A percentile compares a stretch with the other conserved stretches of the same genome.
Conservation (phyloP, 768 basidiomycete genomes). For the Leucosporidium yakuticum region DNA sequence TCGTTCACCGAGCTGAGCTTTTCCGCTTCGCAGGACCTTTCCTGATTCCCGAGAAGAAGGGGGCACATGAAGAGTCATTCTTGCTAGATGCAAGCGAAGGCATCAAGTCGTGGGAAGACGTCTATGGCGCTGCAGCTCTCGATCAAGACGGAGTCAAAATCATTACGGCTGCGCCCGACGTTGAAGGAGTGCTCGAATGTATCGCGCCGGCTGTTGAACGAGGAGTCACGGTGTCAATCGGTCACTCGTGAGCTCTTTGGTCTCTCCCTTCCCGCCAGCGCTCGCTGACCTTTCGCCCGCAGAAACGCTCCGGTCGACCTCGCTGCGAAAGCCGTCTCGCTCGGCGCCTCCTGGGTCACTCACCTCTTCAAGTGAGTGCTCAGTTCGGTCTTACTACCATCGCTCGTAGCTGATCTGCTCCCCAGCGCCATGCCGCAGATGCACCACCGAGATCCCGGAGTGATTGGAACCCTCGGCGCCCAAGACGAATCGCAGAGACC, state of each 20-base stretch:
- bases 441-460: conserved; percentile 84
- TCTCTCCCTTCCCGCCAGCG: too few relatives aligned
- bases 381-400: conserved; percentile 62
- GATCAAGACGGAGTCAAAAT: conserved; percentile 59
- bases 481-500: conserved; percentile 55
- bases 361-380: conserved; percentile 33
- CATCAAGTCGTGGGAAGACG: conserved; percentile 61
- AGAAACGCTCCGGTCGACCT: background rate
- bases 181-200: conserved; percentile 70
- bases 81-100: conserved; percentile 54
- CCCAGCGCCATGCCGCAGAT: conserved; percentile 91
- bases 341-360: conserved; percentile 6
- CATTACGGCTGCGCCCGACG: conserved; percentile 80
- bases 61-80: background rate
- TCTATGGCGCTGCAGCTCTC: conserved; percentile 65
- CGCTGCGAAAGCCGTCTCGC: background rate
- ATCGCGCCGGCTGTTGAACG: conserved; percentile 56
- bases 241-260: conserved; percentile 52
- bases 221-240: conserved; percentile 73
- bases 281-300: background rate
- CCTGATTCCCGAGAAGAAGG: background rate
- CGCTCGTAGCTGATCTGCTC: conserved; percentile 73
- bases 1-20: too few relatives aligned
- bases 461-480: conserved; percentile 78
- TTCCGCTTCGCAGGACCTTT: background rate